Evolutionary conservation across 805 yeast species (phyloP), one percentile per base, ranked within the genome.

Genomic region (Kazachstania martiniae): DNA sequence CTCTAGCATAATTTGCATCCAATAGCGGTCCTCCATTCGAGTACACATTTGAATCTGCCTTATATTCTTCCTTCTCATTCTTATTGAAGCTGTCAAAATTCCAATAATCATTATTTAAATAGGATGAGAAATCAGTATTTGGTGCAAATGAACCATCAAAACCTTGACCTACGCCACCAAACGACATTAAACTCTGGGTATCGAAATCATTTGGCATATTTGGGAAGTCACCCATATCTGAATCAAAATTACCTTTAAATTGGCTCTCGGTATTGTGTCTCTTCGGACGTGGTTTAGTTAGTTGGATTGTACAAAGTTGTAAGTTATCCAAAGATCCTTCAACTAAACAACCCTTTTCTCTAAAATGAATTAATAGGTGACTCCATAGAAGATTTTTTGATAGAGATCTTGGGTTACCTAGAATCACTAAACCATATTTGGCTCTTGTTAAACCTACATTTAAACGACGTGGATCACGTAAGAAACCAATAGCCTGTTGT

Each of bases 361-460:
- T 68, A 60, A 72, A 86, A 51, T 84, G 93, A 28, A 72, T 58
- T 43, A 87, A 62, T 37, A 87, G 60, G 39, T 74, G 78, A 44
- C 76, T 76, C 96, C 96, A 87, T 40, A 87, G 59, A 9, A 65
- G 55, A 53, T 82, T 80, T 37, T 70, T 68, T 27, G 82, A 68
- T 42, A 87, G 64, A 1, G 91, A 72, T 39, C 77, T 63, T 8
- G 95, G 94, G 51, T 86, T 85, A 35, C 96, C 96, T 32, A 87
- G 61, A 15, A 87, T 68, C 12, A 82, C 66, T 40, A 85, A 56
- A 4, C 95, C 95, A 49, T 73, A 84, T 52, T 71, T 77, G 17
- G 95, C 94, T 58, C 95, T 73, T 2, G 95, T 85, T 31, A 85
- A 63, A 4, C 94, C 95, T 36, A 86, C 95, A 53, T 85, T 85